Evolutionary conservation across 2,329 filamentous ascomycete species (phyloP).

Genomic region (Aureobasidium subglaciale): DNA sequence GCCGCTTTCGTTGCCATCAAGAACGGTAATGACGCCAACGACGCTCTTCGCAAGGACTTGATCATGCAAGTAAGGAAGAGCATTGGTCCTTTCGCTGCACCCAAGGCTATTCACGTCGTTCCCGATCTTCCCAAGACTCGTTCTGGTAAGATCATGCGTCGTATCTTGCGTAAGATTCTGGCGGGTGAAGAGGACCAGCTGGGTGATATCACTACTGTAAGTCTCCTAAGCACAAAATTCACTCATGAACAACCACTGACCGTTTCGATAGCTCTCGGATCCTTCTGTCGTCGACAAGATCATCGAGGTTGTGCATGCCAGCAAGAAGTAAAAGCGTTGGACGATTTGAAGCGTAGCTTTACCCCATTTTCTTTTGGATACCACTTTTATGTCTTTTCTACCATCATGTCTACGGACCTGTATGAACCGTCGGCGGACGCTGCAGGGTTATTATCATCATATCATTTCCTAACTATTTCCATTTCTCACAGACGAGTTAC

Average conservation of each 20-base stretch:
- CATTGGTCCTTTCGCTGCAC: conserved; percentile 94
- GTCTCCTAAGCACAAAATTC: conserved; percentile 29
- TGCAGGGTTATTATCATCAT: neutral
- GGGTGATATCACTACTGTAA: conserved; percentile 84
- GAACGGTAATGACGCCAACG: conserved; percentile 66
- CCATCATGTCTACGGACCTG: neutral
- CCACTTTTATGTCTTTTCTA: conserved; percentile 4
- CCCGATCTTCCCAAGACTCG: conserved; percentile 95
- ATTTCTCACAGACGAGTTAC: neutral
- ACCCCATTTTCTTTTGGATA: conserved; percentile 6
- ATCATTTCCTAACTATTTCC: neutral
- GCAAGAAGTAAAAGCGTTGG: conserved; percentile 27
- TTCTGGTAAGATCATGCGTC: conserved; percentile 97
- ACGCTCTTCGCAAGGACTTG: conserved; percentile 85
- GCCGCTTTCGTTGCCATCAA: conserved; percentile 95
- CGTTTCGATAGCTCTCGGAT: conserved; percentile 63
- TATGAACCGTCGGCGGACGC: neutral
- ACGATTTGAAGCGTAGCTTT: conserved; percentile 1
- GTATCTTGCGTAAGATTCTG: conserved; percentile 93
- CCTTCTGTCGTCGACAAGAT: conserved; percentile 85
- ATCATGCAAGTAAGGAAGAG: conserved; percentile 93
- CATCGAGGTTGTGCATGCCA: conserved; percentile 68
- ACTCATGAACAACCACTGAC: conserved; percentile 4
- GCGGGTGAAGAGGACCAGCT: conserved; percentile 96
- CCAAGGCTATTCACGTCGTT: conserved; percentile 86